Base-by-base conservation (phyloP, 2,329 filamentous ascomycete species). In the Pezicula rhizophila region DNA sequence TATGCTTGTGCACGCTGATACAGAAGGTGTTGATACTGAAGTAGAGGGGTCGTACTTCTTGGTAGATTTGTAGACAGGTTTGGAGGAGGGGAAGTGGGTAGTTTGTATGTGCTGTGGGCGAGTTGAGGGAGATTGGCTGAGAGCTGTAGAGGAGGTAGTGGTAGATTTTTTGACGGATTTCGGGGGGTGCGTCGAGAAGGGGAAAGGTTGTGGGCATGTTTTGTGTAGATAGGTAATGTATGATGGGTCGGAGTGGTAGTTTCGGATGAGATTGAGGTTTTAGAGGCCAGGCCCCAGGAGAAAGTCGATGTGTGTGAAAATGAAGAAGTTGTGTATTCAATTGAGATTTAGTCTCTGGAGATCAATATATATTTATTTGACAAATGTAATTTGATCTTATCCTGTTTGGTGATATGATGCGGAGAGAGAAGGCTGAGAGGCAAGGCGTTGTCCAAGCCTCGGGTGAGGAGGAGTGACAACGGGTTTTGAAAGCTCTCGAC, bases 151-250 rank as follows among this genome's bases (percentile, higher is more conserved):
- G 23, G 20, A 40, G 51, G 14, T 48, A 15, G 14, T 49, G 49
- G 42, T 62, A 62, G n/a, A 64, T 60, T 38, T 57, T 57, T 18
- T 40, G 37, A 8, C 59, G 54, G 15, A 64, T 55, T 45, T 65
- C 60, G 4, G 57, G 53, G 8, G 62, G 59, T 6, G 64, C 56
- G 11, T 58, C 54, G 31, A 64, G 57, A 25, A 65, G 57, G 5
- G 41, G 54, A 37, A 61, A 59, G 8, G 46, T 8, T 26, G 43
- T 47, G 4, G 23, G 4, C 53, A 31, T 12, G 25, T 25, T 23
- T 7, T 23, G 18, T 18, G 18, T 18, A 18, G 18, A 18, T 18
- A 2, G 18, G 3, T 18, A 18, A 18, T 18, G 18, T 18, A 18
- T 18, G 18, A 18, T 18, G 18, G 18, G 18, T 18, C 18, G 18